phyloP scores from a whole-genome alignment of 176 grass and related monocot species.

The Musa acuminata region DNA sequence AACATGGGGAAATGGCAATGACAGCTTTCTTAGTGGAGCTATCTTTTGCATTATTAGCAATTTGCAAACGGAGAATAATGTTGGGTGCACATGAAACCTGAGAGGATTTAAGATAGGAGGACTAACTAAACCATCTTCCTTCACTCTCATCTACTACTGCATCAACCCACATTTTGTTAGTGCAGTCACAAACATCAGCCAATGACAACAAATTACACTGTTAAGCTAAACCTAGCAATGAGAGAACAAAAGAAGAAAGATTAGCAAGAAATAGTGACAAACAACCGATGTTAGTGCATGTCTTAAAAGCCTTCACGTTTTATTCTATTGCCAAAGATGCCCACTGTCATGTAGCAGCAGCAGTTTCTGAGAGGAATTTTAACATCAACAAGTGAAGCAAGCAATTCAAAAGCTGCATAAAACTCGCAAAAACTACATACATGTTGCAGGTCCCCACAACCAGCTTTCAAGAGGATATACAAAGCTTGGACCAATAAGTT shows the following conservation, averaged over 20 bases:
- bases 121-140: no score
- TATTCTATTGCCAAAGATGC: not conserved
- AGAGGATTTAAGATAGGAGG: not conserved
- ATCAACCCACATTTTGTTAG: no score
- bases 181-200: no score
- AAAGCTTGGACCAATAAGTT: no score
- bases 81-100: not conserved
- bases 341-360: not conserved
- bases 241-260: not conserved
- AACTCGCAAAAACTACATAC: no score
- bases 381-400: no score
- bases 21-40: not conserved
- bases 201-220: no score
- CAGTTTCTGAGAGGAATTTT: not conserved
- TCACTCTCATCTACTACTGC: no score
- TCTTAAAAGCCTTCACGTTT: not conserved
- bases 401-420: no score
- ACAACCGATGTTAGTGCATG: not conserved
- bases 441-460: no score
- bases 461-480: no score
- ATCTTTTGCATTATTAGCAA: conserved; percentile 1
- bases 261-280: not conserved
- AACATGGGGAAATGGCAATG: not conserved
- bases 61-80: not conserved
- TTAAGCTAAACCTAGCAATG: not conserved